Conservation (phyloP, 306 rosid species). For the Crotalaria pallida region DNA sequence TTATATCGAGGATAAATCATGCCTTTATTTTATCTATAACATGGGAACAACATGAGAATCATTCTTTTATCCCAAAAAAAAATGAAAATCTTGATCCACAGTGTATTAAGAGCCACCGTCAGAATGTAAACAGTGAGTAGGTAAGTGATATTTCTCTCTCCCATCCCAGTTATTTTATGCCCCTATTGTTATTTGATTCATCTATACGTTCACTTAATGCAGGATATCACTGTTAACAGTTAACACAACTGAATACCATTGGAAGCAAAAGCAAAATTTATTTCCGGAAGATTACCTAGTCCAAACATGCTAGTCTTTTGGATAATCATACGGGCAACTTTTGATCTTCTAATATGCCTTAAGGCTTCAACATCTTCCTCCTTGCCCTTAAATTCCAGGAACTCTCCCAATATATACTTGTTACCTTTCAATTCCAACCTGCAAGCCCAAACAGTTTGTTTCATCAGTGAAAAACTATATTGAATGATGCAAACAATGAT, state of each 20-base stretch:
- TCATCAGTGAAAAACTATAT: conserved; percentile 13
- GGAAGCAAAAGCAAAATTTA: neutral
- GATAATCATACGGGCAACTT: conserved; percentile 51
- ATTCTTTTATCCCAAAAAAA: too few species aligned
- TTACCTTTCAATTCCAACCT: conserved; percentile 84
- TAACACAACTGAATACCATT: neutral
- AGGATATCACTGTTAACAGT: neutral
- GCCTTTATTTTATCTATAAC: neutral
- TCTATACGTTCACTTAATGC: neutral
- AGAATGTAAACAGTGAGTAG: neutral
- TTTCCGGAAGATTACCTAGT: conserved; percentile 54
- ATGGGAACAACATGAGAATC: neutral
- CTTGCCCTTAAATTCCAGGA: conserved; percentile 88
- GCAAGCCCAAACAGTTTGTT: conserved; percentile 19
- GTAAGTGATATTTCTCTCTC: neutral
- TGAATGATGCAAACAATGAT: neutral
- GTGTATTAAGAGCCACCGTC: neutral
- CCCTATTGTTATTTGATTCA: neutral
- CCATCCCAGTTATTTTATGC: neutral
- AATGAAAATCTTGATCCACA: neutral
- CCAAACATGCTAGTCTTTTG: conserved; percentile 95
- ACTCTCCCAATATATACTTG: conserved; percentile 77
- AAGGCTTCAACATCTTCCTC: conserved; percentile 62
- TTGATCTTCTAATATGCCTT: conserved; percentile 70
- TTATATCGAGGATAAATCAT: too few species aligned